A percentile compares a stretch with the other conserved stretches of the same genome.
Conservation (phyloP, 2,329 filamentous ascomycete genomes). For the Cercospora zeae-maydis region DNA sequence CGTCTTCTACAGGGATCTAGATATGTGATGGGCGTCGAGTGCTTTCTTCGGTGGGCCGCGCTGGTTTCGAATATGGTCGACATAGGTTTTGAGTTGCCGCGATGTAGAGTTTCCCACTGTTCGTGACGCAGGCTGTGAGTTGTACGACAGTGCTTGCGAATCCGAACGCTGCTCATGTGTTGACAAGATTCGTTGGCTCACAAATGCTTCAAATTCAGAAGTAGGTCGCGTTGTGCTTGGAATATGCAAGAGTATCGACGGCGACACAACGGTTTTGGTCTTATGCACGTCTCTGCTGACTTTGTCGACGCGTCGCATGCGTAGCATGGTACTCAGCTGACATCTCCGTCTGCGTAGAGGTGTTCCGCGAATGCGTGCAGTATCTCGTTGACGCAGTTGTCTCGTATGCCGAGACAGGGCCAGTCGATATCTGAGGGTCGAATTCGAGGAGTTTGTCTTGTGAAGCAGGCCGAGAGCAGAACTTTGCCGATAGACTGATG, state of each 20-base stretch:
- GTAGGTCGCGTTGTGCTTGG: neutral
- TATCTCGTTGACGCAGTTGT: neutral
- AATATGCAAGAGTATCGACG: neutral
- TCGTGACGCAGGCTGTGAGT: neutral
- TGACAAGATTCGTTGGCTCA: neutral
- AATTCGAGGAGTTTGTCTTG: neutral
- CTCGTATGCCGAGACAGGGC: constrained; percentile 3
- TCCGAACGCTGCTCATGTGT: neutral
- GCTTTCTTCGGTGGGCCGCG: constrained; percentile 1
- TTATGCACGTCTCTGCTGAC: neutral
- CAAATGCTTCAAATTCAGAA: neutral
- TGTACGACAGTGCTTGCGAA: neutral
- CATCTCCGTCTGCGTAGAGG: constrained; percentile 3
- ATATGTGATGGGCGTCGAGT: neutral
- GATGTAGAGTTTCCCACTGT: neutral
- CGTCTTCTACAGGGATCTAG: neutral
- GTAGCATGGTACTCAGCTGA: neutral
- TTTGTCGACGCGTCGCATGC: neutral
- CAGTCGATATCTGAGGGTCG: neutral
- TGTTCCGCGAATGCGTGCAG: neutral
- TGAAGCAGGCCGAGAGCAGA: neutral
- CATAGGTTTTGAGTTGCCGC: constrained; percentile 13
- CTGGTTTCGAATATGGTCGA: constrained; percentile 16
- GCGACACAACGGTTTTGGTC: neutral
- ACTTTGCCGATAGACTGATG: neutral